Conservation (phyloP, 129 eudicot genomes). For the Lactuca sativa region DNA sequence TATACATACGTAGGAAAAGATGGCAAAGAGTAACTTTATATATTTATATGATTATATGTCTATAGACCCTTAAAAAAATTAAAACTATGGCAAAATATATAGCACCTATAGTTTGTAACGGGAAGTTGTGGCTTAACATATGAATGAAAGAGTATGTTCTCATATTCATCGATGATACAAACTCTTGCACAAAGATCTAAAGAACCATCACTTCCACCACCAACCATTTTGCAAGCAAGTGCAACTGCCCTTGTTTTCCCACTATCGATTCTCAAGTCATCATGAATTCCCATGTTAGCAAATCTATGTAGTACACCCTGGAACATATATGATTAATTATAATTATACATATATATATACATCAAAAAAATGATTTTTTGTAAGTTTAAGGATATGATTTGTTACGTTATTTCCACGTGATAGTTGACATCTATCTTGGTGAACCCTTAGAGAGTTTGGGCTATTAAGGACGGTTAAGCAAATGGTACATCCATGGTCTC, state of each 20-base stretch:
- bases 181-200: slow-evolving; percentile 86
- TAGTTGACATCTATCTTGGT: slow-evolving; percentile 67
- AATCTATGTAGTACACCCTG: slow-evolving; percentile 64
- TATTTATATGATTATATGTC: no score
- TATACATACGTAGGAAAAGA: neutral
- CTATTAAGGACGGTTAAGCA: slow-evolving; percentile 63
- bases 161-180: slow-evolving; percentile 83
- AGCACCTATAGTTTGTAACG: slow-evolving; percentile 75
- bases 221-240: slow-evolving; percentile 96
- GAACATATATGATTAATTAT: neutral
- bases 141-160: slow-evolving; percentile 67
- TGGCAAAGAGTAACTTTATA: neutral
- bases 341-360: neutral
- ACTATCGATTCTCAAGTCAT: slow-evolving; percentile 64
- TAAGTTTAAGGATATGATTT: slow-evolving; percentile 18
- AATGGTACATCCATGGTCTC: slow-evolving; percentile 76
- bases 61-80: no score
- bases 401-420: slow-evolving; percentile 70
- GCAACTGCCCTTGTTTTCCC: slow-evolving; percentile 61
- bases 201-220: slow-evolving; percentile 98
- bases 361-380: neutral
- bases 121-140: slow-evolving; percentile 76
- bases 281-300: slow-evolving; percentile 75
- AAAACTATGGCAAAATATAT: neutral
- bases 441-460: slow-evolving; percentile 66